Base-by-base conservation (phyloP, 345 rosid species). In the Melaleuca alternifolia region DNA sequence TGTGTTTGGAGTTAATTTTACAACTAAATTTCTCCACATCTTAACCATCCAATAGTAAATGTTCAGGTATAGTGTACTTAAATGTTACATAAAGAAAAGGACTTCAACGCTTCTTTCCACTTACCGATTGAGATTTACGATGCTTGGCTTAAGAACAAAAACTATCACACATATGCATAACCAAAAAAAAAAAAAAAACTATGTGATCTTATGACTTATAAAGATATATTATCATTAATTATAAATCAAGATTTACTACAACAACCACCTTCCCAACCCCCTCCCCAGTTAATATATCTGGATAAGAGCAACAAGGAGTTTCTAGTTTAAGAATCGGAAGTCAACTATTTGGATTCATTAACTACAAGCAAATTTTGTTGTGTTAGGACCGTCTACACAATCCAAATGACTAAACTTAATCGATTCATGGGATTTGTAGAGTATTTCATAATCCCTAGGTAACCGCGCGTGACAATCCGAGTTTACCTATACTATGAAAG, bases 321-420 rank as follows among this genome's bases (percentile, higher is more conserved):
- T 65, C 1, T 71, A 9, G 48, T 48, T 71, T 2, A 20, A 71
- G 41, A 71, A 18, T 71, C 3, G 26, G 37, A 71, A 71, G 48
- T 71, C 3, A 10, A 71, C 37, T 37, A 71, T 41, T 71, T 71
- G 24, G 13, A 71, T 71, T 24, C 24, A 18, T 24, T 0, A 20
- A 18, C 21, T 37, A 18, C 44, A 3, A 65, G 37, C 44, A 30
- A 65, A 30, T 0, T 65, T 0, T 3, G 18, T 10, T 30, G 9
- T 10, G 3, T 65, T 44, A 16, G 16, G 37, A 30, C 11, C 9
- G 14, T 33, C 3, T 0, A 30, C 44, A 62, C 8, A 61, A 12
- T 3, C 5, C 6, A 30, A 0, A 65, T 44, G 44, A 65, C 33
- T 65, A 37, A 71, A 71, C 26, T 71, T 7, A 18, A 41, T 41